phyloP scores from a whole-genome alignment of 2,329 filamentous ascomycete genomes.

The Fusarium gaditjirri region DNA sequence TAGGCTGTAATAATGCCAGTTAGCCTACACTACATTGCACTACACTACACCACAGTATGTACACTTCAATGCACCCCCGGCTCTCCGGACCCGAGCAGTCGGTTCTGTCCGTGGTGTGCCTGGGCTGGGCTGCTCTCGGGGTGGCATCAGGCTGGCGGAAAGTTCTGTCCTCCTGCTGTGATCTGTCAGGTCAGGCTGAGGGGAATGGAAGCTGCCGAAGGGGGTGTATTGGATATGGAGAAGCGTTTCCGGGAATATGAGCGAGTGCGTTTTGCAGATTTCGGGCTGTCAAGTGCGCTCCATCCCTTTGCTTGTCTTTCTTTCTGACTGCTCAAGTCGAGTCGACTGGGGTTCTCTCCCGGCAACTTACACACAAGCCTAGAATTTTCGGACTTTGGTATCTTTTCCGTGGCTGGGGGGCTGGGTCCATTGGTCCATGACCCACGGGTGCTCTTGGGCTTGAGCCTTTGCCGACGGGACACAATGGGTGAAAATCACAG shows the following conservation, averaged over 20 bases:
- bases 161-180: background rate
- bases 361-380: conserved; percentile 36
- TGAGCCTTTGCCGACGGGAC: conserved; percentile 16
- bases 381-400: conserved; percentile 4
- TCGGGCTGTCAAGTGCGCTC: background rate
- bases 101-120: conserved; percentile 29
- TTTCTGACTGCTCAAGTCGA: conserved; percentile 8
- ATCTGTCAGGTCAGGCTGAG: background rate
- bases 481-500: background rate
- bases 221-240: background rate
- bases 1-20: background rate
- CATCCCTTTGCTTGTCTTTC: background rate
- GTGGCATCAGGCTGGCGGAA: conserved; percentile 12
- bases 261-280: background rate
- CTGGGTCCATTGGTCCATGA: conserved; percentile 9
- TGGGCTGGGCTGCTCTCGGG: conserved; percentile 17
- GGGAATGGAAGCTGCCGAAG: background rate
- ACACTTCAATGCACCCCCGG: conserved; percentile 14
- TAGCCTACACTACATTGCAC: background rate
- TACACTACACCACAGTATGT: background rate
- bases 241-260: background rate
- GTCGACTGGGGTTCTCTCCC: conserved; percentile 18
- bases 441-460: background rate
- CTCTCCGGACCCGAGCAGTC: conserved; percentile 43
- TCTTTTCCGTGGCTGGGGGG: conserved; percentile 18